Evolutionary conservation across 2,329 filamentous ascomycete species (phyloP).

Genomic region (Diaporthe longicolla): DNA sequence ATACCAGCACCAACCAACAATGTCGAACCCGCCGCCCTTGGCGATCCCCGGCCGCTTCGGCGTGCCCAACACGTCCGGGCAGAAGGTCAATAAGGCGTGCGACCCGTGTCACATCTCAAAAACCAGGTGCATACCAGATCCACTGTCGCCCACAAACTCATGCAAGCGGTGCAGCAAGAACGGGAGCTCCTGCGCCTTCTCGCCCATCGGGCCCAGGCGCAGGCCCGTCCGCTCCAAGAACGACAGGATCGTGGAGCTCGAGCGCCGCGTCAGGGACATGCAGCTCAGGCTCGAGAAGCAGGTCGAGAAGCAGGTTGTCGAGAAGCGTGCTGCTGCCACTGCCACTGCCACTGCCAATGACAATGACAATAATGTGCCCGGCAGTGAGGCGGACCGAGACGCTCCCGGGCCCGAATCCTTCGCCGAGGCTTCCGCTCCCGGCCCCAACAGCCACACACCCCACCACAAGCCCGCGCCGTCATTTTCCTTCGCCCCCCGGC

Average conservation of each 20-base stretch:
- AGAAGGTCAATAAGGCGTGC: constrained; percentile 41
- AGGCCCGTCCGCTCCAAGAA: constrained; percentile 41
- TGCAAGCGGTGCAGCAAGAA: constrained; percentile 42
- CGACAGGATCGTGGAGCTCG: constrained; percentile 41
- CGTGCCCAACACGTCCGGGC: constrained; percentile 18
- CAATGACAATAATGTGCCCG: too few relatives aligned
- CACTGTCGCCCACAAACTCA: constrained; percentile 37
- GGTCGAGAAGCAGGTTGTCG: constrained; percentile 24
- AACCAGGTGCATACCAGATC: constrained; percentile 39
- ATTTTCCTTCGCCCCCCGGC: neutral
- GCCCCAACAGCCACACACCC: neutral
- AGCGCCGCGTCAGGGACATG: constrained; percentile 41
- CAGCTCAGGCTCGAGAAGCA: constrained; percentile 40
- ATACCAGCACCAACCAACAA: neutral
- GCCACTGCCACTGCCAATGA: too few relatives aligned
- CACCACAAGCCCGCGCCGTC: constrained; percentile 10
- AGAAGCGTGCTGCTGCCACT: neutral
- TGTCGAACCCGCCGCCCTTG: constrained; percentile 7
- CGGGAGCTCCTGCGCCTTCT: constrained; percentile 38
- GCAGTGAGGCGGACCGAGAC: neutral
- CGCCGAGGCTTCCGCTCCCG: neutral
- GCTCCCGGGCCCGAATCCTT: constrained; percentile 12
- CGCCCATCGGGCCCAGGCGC: constrained; percentile 39
- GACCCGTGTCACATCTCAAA: constrained; percentile 42
- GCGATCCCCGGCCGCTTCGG: constrained; percentile 24